Evolutionary conservation across 2,329 filamentous ascomycete genomes (phyloP), one percentile per base, ranked within the genome.

Genomic region (Eutypa lata): DNA sequence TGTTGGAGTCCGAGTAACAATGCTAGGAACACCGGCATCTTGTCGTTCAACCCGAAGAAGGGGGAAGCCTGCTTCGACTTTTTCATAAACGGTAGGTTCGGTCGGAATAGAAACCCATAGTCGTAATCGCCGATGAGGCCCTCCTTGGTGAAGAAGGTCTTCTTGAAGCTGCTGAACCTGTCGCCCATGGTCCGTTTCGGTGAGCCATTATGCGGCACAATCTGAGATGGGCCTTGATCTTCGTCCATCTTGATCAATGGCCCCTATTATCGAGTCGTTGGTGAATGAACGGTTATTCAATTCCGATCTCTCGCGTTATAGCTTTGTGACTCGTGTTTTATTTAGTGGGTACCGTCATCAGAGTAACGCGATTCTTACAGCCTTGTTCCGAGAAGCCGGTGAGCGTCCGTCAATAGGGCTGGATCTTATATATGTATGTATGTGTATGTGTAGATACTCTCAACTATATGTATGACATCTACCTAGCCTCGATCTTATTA

Each of bases 121-220:
- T 97, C 89, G 71, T 97, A 97, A 62, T 85, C 79, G 57, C 92
- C 92, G 52, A 97, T 71, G 24, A 96, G 79, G 13, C 92, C 92
- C 1, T 91, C 80, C 56, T 76, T 85, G 45, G 81, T 84, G 50
- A 78, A 71, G 57, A 83, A 77, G 6, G 73, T 71, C 54, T 71
- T 73, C 61, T 66, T 73, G 51, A 73, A 22, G 43, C 58, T 42
- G 31, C 57, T 58, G 13, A 73, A 28, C 19, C 64, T 63, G 48
- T 68, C 61, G 50, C 59, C 63, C n/a, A 73, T 48, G 16, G 65
- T 68, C 53, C 60, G 67, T 51, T 65, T 68, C 18, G 70, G 65
- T 7, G 64, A 57, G 28, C 65, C 22, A 45, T 45, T 57, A 48
- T 68, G 68, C 16, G 78, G 76, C 57, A 72, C 69, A 62, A 83